Base-by-base conservation (phyloP, 345 rosid genomes). In the Bruguiera parviflora region DNA sequence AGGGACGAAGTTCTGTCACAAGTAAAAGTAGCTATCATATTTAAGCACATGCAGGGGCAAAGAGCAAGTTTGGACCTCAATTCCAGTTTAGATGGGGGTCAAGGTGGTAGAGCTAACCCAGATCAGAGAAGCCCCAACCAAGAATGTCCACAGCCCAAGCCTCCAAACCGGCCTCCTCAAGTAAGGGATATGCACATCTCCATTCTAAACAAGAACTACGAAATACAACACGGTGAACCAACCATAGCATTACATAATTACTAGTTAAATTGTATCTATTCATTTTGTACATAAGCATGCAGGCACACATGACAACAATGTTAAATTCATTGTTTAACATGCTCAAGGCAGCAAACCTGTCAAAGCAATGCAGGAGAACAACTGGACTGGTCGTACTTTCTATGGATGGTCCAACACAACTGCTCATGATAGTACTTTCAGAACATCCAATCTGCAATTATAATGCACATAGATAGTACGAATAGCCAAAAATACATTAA, bases 111-210 rank as follows among this genome's bases (percentile, higher is more conserved):
- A 51, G 55, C 56, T 59, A 68, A 92, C 98, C 82, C 81, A 89
- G 82, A 76, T 90, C 91, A 16, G 92, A 92, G 81, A 92, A 92
- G 27, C 96, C 98, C 95, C 91, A 92, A 27, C 98, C 98, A 31
- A 92, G 98, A 79, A 92, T 81, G 80, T 92, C 98, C 61, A 92
- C 57, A 37, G 98, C 98, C 98, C 96, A 92, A 72, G 87, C 87
- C 71, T 89, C 98, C 72, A 87, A 71, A 68, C 86, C 91, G 56
- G 87, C 89, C 31, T 88, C 84, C 74, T 92, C 96, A 33, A 92
- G 92, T 65, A 85, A 71, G 46, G 92, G 90, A 75, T 83, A 85
- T 2, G 87, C 82, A 27, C 85, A 59, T 67, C 92, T 73, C 98
- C 98, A 89, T 72, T 92, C 98, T 60, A 92, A 79, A 81, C 96